Conservation (phyloP, 495 filamentous ascomycete genomes). For the Neurospora sp. region DNA sequence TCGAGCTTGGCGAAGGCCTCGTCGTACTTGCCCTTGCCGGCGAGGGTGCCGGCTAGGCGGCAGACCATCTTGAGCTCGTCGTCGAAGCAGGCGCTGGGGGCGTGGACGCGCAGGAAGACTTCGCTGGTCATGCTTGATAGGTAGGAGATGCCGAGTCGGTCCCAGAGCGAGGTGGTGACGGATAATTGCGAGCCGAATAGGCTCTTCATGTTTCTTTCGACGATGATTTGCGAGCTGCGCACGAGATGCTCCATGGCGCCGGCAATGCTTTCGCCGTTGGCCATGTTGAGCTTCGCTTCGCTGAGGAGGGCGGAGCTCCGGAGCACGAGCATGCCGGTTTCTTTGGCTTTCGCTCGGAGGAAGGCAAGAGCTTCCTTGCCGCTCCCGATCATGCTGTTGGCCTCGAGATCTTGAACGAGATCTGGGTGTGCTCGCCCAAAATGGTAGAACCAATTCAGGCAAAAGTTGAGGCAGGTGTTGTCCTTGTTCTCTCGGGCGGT, state of each 20-base stretch:
- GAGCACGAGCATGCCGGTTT: constrained; percentile 78
- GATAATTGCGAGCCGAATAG: constrained; percentile 65
- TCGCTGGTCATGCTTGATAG: constrained; percentile 62
- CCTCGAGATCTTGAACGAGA: constrained; percentile 58
- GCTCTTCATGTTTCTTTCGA: constrained; percentile 61
- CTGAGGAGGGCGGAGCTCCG: constrained; percentile 77
- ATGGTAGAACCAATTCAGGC: constrained; percentile 95
- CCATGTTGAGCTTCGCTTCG: constrained; percentile 71
- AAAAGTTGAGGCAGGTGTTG: constrained; percentile 86
- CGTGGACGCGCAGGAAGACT: constrained; percentile 67
- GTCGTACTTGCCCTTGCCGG: constrained; percentile 55
- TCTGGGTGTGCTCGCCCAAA: constrained; percentile 78
- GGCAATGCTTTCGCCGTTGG: constrained; percentile 69
- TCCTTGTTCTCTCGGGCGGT: constrained; percentile 89
- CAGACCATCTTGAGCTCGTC: constrained; percentile 58
- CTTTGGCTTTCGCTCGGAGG: constrained; percentile 79
- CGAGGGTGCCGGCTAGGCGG: constrained; percentile 36
- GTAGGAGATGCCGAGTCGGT: constrained; percentile 59
- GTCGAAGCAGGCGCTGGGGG: constrained; percentile 53
- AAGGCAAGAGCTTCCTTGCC: constrained; percentile 76
- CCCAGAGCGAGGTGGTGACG: constrained; percentile 62
- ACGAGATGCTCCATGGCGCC: constrained; percentile 68
- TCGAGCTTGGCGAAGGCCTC: constrained; percentile 60
- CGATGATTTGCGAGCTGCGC: constrained; percentile 71
- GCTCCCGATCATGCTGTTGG: constrained; percentile 62